Conservation (phyloP, 23 red algal species). For the Gracilaria vermiculophylla region DNA sequence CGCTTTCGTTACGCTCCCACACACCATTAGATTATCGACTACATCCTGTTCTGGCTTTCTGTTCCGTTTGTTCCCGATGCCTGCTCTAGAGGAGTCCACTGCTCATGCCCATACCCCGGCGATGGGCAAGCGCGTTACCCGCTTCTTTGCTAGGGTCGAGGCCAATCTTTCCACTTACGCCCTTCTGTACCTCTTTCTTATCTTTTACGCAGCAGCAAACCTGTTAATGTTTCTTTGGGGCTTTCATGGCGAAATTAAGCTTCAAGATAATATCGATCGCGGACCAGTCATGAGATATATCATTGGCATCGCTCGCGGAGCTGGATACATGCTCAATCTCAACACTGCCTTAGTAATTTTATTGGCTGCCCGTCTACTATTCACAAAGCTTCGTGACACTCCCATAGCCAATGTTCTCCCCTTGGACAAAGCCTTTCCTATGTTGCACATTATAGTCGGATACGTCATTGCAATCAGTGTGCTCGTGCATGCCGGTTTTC, state of each 20-base stretch:
- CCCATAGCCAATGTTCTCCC: conserved; percentile 37
- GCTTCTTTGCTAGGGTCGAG: background rate
- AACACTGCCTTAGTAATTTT: conserved; percentile 71
- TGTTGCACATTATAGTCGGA: conserved; percentile 65
- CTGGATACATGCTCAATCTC: conserved; percentile 70
- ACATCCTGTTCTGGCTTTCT: too few relatives aligned
- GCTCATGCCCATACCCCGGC: background rate
- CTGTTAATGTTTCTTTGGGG: conserved; percentile 58
- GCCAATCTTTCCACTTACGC: conserved; percentile 8
- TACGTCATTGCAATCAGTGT: conserved; percentile 26
- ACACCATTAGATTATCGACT: too few relatives aligned
- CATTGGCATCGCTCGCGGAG: conserved; percentile 55
- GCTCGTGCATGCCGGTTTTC: conserved; percentile 51
- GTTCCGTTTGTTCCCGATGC: too few relatives aligned
- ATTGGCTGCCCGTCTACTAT: conserved; percentile 15
- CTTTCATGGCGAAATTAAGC: conserved; percentile 20
- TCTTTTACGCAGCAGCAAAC: background rate
- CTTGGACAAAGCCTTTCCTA: conserved; percentile 65
- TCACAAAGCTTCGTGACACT: conserved; percentile 47
- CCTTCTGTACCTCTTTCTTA: background rate
- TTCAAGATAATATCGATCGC: background rate
- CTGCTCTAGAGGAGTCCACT: background rate
- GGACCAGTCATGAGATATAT: background rate
- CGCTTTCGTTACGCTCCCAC: background rate
- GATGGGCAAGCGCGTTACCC: background rate